These are phyloP conservation scores for Bipolaris bicolor DNA, from an alignment of 2,329 filamentous ascomycete species.

Conservation along the genomic window DNA sequence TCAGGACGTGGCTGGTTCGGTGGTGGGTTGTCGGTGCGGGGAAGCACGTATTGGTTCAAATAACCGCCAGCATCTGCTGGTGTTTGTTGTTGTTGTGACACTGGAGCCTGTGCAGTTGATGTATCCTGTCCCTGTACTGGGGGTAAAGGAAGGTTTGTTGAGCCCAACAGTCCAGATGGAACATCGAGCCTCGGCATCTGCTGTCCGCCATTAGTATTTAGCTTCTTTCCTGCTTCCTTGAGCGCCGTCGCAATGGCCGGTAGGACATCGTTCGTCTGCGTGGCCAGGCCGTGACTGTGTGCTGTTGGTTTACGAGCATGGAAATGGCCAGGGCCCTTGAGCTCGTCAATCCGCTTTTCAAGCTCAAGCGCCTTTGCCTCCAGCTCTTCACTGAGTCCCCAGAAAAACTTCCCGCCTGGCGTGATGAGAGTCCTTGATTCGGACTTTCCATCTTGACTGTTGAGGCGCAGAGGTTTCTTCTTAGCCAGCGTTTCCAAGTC, in stretches of 20 bases:
- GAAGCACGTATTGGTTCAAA: slow-evolving; percentile 46
- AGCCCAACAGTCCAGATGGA: slow-evolving; percentile 28
- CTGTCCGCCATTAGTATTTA: slow-evolving; percentile 34
- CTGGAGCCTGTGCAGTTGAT: slow-evolving; percentile 21
- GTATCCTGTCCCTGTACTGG: slow-evolving; percentile 32
- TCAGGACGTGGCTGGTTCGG: slow-evolving; percentile 42
- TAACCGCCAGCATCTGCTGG: slow-evolving; percentile 44
- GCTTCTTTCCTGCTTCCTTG: slow-evolving; percentile 45
- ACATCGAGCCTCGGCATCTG: slow-evolving; percentile 37
- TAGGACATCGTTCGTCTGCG: slow-evolving; percentile 39
- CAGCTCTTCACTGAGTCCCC: slow-evolving; percentile 70
- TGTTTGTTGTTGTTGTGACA: slow-evolving; percentile 36
- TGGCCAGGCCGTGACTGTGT: slow-evolving; percentile 19
- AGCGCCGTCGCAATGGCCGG: slow-evolving; percentile 46
- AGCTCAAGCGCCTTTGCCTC: slow-evolving; percentile 73
- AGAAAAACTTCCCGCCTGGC: slow-evolving; percentile 77
- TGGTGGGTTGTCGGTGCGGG: slow-evolving; percentile 43
- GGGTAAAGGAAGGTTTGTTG: slow-evolving; percentile 31
- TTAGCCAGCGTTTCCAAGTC: slow-evolving; percentile 60
- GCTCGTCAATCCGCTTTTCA: slow-evolving; percentile 57
- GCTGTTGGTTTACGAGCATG: slow-evolving; percentile 34
- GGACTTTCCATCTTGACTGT: slow-evolving; percentile 51
- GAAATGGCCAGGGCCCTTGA: slow-evolving; percentile 39
- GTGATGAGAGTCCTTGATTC: slow-evolving; percentile 71
- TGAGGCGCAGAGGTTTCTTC: slow-evolving; percentile 57